Evolutionary conservation across 2,329 filamentous ascomycete genomes (phyloP), one percentile per base, ranked within the genome.

Genomic region (Venturiaceae sp.): DNA sequence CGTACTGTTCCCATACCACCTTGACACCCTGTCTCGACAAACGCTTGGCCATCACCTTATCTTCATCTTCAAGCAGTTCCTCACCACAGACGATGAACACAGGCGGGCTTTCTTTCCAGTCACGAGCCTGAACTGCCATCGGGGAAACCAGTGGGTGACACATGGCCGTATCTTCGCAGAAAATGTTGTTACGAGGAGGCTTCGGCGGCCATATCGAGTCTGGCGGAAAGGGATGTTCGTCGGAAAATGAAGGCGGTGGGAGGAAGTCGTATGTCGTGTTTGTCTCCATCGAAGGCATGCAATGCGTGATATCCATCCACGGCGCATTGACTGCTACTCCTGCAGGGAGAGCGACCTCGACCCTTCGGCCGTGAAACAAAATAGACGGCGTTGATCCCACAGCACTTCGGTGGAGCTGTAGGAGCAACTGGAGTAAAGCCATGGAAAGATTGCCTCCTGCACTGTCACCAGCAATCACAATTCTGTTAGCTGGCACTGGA

Each of bases 401-500:
- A n/a, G 65, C 62, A 19, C 65, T 66, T 33, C 76, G 75, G 57
- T 77, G 74, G 14, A 92, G 73, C 58, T 90, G 81, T 1, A 92
- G 76, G 1, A 92, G 65, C 0, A 87, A 76, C 67, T 90, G 87
- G 0, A 88, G 74, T 0, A 94, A 77, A 0, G 82, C 80, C 14
- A 90, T 77, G 14, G 77, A 72, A 41, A 92, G 80, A 63, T 87
- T 88, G 2, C 87, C 89, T 14, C 90, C 89, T 3, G 90, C 88
- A 59, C 82, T 86, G 67, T 94, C 89, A 39, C 89, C 89, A 2
- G 80, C 79, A 63, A 94, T 75, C 9, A 91, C 83, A 44, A 94
- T 85, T 58, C 89, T 76, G 44, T 77, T 74, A 0, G 89, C 77
- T 5, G 77, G 73, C 1, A 92, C 80, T 2, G 88, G 74, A 14